Percentiles rank a stretch among this genome's conserved stretches.
These are phyloP conservation scores for Eleusine indica DNA, from an alignment of 176 grass and related monocot genomes.

Conservation along the genomic window DNA sequence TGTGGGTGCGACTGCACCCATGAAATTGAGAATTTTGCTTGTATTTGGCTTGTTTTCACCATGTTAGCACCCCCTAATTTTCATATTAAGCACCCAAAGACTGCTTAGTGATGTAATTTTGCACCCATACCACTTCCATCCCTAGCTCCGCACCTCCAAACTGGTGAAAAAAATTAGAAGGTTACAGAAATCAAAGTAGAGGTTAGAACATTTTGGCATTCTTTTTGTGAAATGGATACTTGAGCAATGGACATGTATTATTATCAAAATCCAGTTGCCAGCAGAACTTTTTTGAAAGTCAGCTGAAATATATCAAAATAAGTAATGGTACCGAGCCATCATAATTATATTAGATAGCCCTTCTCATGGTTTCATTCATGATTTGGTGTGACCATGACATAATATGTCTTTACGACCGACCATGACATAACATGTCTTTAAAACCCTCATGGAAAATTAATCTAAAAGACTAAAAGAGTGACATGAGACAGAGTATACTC, in stretches of 20 bases:
- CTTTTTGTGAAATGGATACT: background rate
- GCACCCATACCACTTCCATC: no score
- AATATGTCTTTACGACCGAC: background rate
- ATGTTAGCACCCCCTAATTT: no score
- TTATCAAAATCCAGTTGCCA: background rate
- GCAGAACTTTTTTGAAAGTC: no score
- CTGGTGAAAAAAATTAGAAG: no score
- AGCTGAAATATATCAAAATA: no score
- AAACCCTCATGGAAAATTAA: background rate
- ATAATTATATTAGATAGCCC: background rate
- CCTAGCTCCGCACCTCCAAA: no score
- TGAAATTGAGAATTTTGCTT: no score
- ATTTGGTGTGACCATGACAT: conserved; percentile 8
- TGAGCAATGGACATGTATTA: background rate
- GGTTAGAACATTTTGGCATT: background rate
- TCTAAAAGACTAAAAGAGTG: background rate
- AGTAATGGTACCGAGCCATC: no score
- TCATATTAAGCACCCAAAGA: no score
- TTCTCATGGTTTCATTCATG: background rate
- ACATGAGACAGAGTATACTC: background rate
- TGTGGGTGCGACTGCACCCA: no score
- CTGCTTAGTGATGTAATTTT: no score
- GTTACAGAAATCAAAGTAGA: background rate
- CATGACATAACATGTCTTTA: background rate
- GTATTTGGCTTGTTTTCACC: no score